phyloP scores from a whole-genome alignment of 2,329 filamentous ascomycete genomes.

The Ophiostoma australiae region DNA sequence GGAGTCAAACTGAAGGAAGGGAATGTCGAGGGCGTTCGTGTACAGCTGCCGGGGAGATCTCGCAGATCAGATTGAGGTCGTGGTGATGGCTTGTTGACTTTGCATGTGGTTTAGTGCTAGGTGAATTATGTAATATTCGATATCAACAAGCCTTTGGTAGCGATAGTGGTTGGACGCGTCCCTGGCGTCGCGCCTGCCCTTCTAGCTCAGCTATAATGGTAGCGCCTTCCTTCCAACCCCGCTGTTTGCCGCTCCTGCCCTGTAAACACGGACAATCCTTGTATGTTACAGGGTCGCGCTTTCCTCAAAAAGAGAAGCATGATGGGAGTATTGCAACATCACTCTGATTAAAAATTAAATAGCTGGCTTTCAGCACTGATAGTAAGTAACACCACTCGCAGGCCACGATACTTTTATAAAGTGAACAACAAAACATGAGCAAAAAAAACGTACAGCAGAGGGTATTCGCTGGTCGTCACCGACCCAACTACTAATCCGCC shows the following conservation, averaged over 20 bases:
- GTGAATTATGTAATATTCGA: constrained; percentile 7
- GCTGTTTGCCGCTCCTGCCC: constrained; percentile 20
- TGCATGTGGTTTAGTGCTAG: neutral
- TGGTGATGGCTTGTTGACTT: constrained; percentile 7
- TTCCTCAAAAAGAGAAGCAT: neutral
- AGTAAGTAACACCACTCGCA: neutral
- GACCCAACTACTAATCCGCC: constrained; percentile 1
- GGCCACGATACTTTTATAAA: too few relatives aligned
- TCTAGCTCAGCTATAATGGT: neutral
- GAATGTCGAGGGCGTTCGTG: neutral
- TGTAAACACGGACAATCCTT: neutral
- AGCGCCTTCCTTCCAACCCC: constrained; percentile 13
- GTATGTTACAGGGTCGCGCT: neutral
- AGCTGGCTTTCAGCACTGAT: neutral
- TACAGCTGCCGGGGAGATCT: neutral
- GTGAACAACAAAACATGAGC: neutral
- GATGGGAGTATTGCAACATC: neutral
- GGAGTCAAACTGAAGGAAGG: neutral
- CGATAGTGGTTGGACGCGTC: neutral
- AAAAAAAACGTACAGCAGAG: neutral
- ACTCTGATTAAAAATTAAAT: neutral
- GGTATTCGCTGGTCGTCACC: constrained; percentile 1
- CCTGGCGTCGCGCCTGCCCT: constrained; percentile 1
- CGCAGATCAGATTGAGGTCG: neutral
- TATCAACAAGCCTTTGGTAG: constrained; percentile 7